Evolutionary conservation across 768 basidiomycete species (phyloP), one percentile per base, ranked within the genome.

Genomic region (Kwoniella dendrophila): DNA sequence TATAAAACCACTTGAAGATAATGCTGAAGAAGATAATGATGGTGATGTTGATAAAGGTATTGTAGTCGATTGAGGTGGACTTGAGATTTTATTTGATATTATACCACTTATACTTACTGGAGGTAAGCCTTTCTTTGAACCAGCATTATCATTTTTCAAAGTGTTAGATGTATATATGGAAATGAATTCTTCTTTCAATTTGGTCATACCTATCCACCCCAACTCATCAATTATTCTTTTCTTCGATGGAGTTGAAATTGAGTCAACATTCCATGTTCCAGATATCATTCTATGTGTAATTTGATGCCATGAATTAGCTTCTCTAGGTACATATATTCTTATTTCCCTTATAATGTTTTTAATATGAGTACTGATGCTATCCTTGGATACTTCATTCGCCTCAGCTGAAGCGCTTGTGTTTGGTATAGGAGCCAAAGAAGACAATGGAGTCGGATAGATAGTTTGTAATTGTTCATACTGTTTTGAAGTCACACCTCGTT

Each of bases 181-280:
- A 18, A 8, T 18, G 36, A 51, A 20, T 22, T 51, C 49, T 26
- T 51, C 32, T 33, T 5, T 51, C 4, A 51, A 22, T 8, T 18
- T 24, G 5, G 26, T 22, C 67, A 74, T 68, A 18, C 68, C 73
- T 16, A 63, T 26, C 73, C 73, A 74, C 16, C 40, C 54, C 14
- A 64, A 40, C 34, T 74, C 73, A 8, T 64, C 62, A 16, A 54
- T 47, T 26, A 74, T 48, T 44, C 62, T 60, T 51, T 52, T 48
- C 29, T 47, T 34, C 26, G 47, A 22, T 10, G 24, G n/a, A n/a
- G n/a, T n/a, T n/a, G n/a, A n/a, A n/a, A n/a, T n/a, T n/a, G n/a
- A n/a, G n/a, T n/a, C n/a, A n/a, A n/a, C 33, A 27, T 52, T 52
- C 59, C 49, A 59, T 45, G 7, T 32, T 0, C 44, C 50, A 10